Percentiles rank a stretch among this genome's conserved stretches.
phyloP scores from a whole-genome alignment of 1,284 basidiomycete genomes.

The Apiotrichum akiyoshidainum region DNA sequence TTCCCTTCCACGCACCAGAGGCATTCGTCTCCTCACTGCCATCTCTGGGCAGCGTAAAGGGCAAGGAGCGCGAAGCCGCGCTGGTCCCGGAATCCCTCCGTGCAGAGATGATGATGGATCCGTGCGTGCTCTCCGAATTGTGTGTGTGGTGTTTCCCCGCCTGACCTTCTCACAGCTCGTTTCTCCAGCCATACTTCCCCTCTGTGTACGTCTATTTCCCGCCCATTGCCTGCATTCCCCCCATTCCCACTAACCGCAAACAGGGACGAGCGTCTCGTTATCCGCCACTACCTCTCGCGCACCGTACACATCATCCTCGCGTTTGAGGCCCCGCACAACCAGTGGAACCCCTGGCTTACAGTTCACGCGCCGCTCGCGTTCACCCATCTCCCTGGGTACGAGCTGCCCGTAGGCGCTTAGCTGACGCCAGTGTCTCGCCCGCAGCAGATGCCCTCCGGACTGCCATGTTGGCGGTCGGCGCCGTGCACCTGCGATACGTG shows the following conservation, averaged over 20 bases:
- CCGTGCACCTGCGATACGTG: slow-evolving; percentile 42
- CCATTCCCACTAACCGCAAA: not conserved
- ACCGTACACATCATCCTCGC: slow-evolving; percentile 46
- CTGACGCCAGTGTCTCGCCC: slow-evolving; percentile 25
- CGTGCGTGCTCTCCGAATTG: slow-evolving; percentile 26
- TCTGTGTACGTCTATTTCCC: slow-evolving; percentile 26
- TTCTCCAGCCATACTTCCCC: slow-evolving; percentile 43
- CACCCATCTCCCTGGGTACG: slow-evolving; percentile 38
- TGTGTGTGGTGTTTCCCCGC: too few species aligned
- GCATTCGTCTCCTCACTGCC: slow-evolving; percentile 21
- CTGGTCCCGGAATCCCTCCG: slow-evolving; percentile 29
- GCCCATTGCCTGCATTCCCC: not conserved
- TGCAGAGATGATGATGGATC: slow-evolving; percentile 41
- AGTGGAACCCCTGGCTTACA: slow-evolving; percentile 47
- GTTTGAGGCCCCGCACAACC: slow-evolving; percentile 33
- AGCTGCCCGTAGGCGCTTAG: not conserved
- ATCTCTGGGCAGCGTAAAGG: slow-evolving; percentile 23
- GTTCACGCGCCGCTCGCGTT: slow-evolving; percentile 45
- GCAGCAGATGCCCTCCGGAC: slow-evolving; percentile 44
- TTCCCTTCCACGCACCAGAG: slow-evolving; percentile 23
- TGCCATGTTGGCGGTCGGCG: slow-evolving; percentile 43
- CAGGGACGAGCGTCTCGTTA: slow-evolving; percentile 43
- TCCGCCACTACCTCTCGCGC: slow-evolving; percentile 45
- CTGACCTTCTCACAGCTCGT: slow-evolving; percentile 23
- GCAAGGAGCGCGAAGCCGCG: slow-evolving; percentile 25